Base-by-base conservation (phyloP, 345 rosid species). In the Aegle marmelos region DNA sequence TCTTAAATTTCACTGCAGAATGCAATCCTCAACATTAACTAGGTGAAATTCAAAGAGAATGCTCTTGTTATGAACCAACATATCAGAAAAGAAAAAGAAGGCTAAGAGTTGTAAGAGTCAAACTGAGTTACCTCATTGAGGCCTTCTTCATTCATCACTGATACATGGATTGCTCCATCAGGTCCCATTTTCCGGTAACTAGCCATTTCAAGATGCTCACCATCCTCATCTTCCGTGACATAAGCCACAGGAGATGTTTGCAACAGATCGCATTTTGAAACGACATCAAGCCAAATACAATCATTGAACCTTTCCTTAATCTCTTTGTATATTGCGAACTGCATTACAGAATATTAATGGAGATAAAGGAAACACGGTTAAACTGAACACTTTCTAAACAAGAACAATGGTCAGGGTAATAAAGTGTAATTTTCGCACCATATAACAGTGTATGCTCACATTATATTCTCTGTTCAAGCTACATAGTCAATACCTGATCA, bases 241-340 rank as follows among this genome's bases (percentile, higher is more conserved):
- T 86, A 91, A 56, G 88, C 63, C 75, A 84, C 89, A 7, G 89
- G 88, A 75, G 92, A 79, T 69, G 83, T 90, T 87, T 85, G 83
- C 85, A 92, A 78, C 77, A 96, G 78, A 83, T 96, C 99, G 60
- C 94, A 89, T 86, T 96, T 96, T 14, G 98, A 96, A 33, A 94
- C 82, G 67, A 91, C 97, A 84, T 96, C 98, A 78, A 94, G 83
- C 97, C 99, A 94, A 75, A 91, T 81, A 82, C 85, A 91, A 83
- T 87, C 86, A 28, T 76, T 74, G 73, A 91, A 94, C 83, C 97
- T 88, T 80, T 89, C 88, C 78, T 79, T 93, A 4, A 95, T 89
- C 81, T 93, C 97, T 85, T 84, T 91, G 88, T 94, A 94, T 73
- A 96, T 89, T 76, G n/a, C 66, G 80, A 86, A 91, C 99, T 94